These are phyloP conservation scores for Lachancea cidri DNA, from an alignment of 805 yeast species.

Conservation along the genomic window DNA sequence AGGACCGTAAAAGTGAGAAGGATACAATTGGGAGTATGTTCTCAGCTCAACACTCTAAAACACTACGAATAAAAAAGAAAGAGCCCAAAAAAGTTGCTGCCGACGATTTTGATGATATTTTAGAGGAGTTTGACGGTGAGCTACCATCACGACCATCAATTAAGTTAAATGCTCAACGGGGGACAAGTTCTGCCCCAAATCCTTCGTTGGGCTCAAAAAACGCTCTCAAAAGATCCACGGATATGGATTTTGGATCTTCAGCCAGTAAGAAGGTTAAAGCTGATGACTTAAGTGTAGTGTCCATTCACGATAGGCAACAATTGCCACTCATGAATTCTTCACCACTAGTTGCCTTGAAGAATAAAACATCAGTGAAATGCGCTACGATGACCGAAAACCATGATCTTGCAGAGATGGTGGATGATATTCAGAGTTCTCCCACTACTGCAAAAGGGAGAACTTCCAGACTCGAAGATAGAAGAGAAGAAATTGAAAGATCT, in stretches of 20 bases:
- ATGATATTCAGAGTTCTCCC: slow-evolving; percentile 24
- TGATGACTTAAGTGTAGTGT: not conserved
- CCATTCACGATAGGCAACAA: not conserved
- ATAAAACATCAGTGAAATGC: not conserved
- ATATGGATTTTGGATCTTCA: not conserved
- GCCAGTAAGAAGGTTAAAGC: slow-evolving; percentile 3
- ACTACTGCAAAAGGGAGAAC: slow-evolving; percentile 11
- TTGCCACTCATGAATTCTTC: too few relatives aligned
- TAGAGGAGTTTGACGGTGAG: slow-evolving; percentile 45
- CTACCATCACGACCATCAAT: not conserved
- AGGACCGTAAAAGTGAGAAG: slow-evolving; percentile 17
- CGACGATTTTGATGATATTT: slow-evolving; percentile 62
- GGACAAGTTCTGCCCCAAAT: not conserved
- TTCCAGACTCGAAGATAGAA: slow-evolving; percentile 18
- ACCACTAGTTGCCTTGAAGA: too few relatives aligned
- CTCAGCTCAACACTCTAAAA: slow-evolving; percentile 45
- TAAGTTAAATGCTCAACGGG: not conserved
- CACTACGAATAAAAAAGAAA: slow-evolving; percentile 37
- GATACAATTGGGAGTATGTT: slow-evolving; percentile 42
- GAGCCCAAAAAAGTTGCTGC: slow-evolving; percentile 40
- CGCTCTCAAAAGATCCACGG: not conserved
- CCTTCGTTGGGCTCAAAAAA: too few relatives aligned
- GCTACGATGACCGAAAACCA: not conserved
- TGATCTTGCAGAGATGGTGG: slow-evolving; percentile 12
- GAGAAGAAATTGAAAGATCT: slow-evolving; percentile 40